Conservation (phyloP, 2,329 filamentous ascomycete species). For the Cordyceps pruinosa region DNA sequence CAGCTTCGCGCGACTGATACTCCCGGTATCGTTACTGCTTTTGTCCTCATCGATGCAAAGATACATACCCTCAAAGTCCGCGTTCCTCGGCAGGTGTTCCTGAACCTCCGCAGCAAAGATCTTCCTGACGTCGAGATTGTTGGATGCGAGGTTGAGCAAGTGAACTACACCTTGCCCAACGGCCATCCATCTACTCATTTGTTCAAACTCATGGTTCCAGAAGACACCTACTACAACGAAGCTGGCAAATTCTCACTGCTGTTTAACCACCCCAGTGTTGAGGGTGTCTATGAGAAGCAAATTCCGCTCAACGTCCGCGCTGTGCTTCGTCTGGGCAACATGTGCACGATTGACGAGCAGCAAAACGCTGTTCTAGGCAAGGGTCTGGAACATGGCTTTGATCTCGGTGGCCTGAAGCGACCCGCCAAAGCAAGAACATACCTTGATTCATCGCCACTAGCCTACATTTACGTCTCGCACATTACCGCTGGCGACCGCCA, state of each 20-base stretch:
- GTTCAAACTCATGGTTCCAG: conserved; percentile 86
- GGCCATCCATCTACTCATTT: conserved; percentile 90
- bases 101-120: conserved; percentile 84
- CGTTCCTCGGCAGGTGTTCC: conserved; percentile 80
- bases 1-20: conserved; percentile 77
- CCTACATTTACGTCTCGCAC: conserved; percentile 89
- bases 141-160: conserved; percentile 84
- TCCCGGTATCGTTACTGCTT: conserved; percentile 80
- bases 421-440: conserved; percentile 61
- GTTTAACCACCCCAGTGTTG: conserved; percentile 88
- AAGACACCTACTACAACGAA: conserved; percentile 81
- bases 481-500: conserved; percentile 85
- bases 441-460: conserved; percentile 64
- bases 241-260: conserved; percentile 73
- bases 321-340: conserved; percentile 79
- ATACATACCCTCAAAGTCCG: conserved; percentile 83
- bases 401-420: conserved; percentile 67
- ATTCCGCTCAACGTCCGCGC: conserved; percentile 82
- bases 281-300: conserved; percentile 95
- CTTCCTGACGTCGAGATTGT: conserved; percentile 82
- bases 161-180: conserved; percentile 88
- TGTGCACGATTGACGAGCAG: conserved; percentile 87
- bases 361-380: conserved; percentile 87
- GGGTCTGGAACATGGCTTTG: conserved; percentile 89
- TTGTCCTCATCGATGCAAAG: conserved; percentile 89